Percentiles rank a stretch among this genome's conserved stretches.
Evolutionary conservation across 208 protist genomes (phyloP).

Genomic region (Trichomonas tenax): DNA sequence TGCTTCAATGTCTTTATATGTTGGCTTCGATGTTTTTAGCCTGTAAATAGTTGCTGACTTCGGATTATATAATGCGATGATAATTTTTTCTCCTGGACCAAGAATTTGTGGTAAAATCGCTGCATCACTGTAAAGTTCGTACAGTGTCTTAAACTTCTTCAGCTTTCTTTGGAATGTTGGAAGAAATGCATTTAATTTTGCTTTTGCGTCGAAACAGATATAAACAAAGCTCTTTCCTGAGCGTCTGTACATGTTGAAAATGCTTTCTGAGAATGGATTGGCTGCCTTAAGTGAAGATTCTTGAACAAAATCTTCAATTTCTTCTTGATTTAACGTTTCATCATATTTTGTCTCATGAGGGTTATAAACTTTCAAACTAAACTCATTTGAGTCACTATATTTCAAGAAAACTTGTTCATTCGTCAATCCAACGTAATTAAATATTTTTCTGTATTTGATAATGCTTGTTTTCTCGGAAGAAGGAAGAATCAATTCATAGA

Average conservation of each 20-base stretch:
- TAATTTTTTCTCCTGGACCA: neutral
- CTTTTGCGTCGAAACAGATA: neutral
- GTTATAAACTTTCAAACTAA: neutral
- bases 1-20: neutral
- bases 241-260: neutral
- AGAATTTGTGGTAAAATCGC: neutral
- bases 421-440: neutral
- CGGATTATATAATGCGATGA: neutral
- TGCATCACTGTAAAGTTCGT: neutral
- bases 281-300: neutral
- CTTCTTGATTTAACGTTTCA: neutral
- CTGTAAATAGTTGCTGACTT: neutral
- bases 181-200: neutral
- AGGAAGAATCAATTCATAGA: neutral
- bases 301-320: neutral
- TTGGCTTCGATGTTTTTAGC: neutral
- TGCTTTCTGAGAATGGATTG: neutral
- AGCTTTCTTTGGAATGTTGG: neutral
- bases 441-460: neutral
- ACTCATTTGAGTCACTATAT: neutral
- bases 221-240: neutral
- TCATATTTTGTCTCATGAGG: neutral
- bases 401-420: neutral
- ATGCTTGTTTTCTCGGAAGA: neutral
- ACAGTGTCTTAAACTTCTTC: neutral